These are phyloP conservation scores for Alnus rubra DNA, from an alignment of 306 rosid species.

Conservation along the genomic window DNA sequence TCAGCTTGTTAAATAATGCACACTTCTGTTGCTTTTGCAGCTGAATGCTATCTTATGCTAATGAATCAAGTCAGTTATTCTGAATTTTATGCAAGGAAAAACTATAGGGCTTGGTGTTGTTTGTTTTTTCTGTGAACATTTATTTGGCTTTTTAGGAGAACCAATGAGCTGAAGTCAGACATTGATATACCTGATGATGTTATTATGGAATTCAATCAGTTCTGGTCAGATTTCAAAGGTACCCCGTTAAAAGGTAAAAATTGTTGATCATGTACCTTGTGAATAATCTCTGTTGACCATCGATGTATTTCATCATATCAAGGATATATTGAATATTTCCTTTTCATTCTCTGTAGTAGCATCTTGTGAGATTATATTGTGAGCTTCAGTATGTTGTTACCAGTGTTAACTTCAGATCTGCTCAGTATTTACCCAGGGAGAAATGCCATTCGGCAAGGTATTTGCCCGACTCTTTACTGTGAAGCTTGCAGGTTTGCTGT, in stretches of 20 bases:
- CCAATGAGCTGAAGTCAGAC: slow-evolving; percentile 78
- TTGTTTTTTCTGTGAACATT: not conserved
- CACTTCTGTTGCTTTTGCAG: not conserved
- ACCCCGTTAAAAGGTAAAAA: slow-evolving; percentile 79
- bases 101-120: not conserved
- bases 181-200: slow-evolving; percentile 65
- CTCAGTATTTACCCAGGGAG: slow-evolving; percentile 66
- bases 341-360: slow-evolving; percentile 7
- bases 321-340: slow-evolving; percentile 6
- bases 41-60: not conserved
- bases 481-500: slow-evolving; percentile 82
- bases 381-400: slow-evolving; percentile 31
- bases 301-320: slow-evolving; percentile 9
- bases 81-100: slow-evolving; percentile 22
- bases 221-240: slow-evolving; percentile 73
- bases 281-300: slow-evolving; percentile 8
- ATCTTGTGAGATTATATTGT: slow-evolving; percentile 12
- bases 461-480: slow-evolving; percentile 97
- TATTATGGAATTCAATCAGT: slow-evolving; percentile 60
- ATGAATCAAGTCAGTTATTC: slow-evolving; percentile 2
- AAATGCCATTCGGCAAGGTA: slow-evolving; percentile 85
- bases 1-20: not conserved
- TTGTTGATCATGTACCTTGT: slow-evolving; percentile 22
- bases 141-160: slow-evolving; percentile 58
- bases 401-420: slow-evolving; percentile 23